Evolutionary conservation across 805 yeast genomes (phyloP).

Genomic region (Lipomyces mesembrius): DNA sequence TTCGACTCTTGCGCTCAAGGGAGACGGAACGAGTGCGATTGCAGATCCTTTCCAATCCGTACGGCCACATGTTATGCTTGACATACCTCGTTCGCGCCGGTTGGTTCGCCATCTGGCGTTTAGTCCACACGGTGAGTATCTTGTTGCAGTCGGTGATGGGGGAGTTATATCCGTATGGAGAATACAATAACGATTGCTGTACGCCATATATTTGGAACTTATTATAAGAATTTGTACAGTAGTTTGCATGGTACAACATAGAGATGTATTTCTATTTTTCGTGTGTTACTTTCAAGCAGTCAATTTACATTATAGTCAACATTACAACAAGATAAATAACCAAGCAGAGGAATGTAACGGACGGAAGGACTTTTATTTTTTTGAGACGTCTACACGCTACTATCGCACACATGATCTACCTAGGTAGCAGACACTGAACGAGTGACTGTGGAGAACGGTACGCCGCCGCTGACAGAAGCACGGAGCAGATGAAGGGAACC

Average conservation of each 20-base stretch:
- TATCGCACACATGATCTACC: neutral
- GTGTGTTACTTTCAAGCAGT: neutral
- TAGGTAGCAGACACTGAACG: too few species aligned
- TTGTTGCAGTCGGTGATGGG: conserved; percentile 35
- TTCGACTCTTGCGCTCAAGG: neutral
- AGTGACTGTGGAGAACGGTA: neutral
- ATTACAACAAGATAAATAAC: neutral
- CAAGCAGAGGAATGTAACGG: neutral
- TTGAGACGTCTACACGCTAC: neutral
- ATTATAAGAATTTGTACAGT: neutral
- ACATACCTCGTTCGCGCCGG: conserved; percentile 21
- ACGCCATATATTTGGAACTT: neutral
- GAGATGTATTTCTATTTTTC: neutral
- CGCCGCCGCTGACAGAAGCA: neutral
- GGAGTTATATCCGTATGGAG: conserved; percentile 32
- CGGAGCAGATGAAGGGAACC: neutral
- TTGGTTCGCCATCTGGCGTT: conserved; percentile 31
- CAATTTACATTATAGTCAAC: neutral
- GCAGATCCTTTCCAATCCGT: conserved; percentile 29
- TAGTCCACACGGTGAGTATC: conserved; percentile 30
- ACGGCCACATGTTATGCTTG: conserved; percentile 21
- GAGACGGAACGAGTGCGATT: conserved; percentile 21
- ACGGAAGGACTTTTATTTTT: neutral
- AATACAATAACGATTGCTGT: neutral
- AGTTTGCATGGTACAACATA: neutral